Conservation (phyloP, 2,329 filamentous ascomycete species). For the Talaromyces sp. region DNA sequence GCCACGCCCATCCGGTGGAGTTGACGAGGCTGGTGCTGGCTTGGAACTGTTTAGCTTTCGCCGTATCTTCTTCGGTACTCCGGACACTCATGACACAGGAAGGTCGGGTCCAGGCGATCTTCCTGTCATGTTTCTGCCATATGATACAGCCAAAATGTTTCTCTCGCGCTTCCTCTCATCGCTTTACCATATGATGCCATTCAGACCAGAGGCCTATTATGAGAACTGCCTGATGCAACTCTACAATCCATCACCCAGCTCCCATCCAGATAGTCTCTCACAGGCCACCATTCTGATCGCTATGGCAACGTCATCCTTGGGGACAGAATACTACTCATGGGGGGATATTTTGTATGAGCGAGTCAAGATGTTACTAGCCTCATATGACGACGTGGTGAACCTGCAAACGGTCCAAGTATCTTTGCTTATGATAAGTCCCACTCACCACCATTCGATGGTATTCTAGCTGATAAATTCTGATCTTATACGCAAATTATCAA, state of each 20-base stretch:
- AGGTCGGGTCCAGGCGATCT: constrained; percentile 27
- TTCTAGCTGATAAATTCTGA: constrained; percentile 3
- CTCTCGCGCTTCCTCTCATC: constrained; percentile 47
- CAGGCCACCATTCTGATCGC: constrained; percentile 44
- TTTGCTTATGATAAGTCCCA: constrained; percentile 50
- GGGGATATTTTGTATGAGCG: constrained; percentile 48
- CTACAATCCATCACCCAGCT: constrained; percentile 35
- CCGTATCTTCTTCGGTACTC: constrained; percentile 45
- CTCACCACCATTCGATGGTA: not conserved
- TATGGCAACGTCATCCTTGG: constrained; percentile 43
- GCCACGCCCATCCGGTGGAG: constrained; percentile 31
- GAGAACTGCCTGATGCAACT: constrained; percentile 39
- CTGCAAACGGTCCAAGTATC: constrained; percentile 49
- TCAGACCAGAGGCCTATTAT: constrained; percentile 39
- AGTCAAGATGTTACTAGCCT: constrained; percentile 42
- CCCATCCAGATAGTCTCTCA: constrained; percentile 38
- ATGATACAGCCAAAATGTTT: constrained; percentile 41
- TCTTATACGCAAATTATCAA: constrained; percentile 45
- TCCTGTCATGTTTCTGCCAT: constrained; percentile 43
- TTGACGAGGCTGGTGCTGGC: constrained; percentile 43
- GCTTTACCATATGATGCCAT: constrained; percentile 44
- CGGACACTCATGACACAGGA: constrained; percentile 36
- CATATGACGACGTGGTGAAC: constrained; percentile 50
- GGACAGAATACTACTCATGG: constrained; percentile 43
- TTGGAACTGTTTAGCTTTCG: constrained; percentile 43